Evolutionary conservation across 306 rosid species (phyloP).

Genomic region (Carpinus fangiana): DNA sequence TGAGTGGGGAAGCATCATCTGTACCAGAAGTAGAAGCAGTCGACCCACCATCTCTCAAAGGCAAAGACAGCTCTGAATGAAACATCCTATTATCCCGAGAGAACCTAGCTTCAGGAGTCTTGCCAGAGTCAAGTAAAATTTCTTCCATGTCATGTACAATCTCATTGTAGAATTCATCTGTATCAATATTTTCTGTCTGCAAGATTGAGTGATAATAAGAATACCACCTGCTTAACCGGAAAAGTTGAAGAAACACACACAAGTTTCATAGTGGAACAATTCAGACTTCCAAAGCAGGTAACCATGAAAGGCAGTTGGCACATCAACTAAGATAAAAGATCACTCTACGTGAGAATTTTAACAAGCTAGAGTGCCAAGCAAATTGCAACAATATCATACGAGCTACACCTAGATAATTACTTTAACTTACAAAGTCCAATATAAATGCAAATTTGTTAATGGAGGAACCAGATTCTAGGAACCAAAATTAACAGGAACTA

Average conservation of each 20-base stretch:
- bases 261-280: background rate
- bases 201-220: constrained; percentile 31
- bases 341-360: background rate
- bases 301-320: background rate
- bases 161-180: constrained; percentile 74
- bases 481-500: background rate
- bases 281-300: constrained; percentile 1
- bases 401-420: no score
- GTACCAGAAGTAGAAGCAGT: constrained; percentile 87
- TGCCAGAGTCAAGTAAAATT: constrained; percentile 77
- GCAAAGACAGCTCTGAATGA: constrained; percentile 53
- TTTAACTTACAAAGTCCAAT: no score
- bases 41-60: constrained; percentile 82
- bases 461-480: background rate
- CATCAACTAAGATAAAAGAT: background rate
- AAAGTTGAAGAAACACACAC: background rate
- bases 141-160: constrained; percentile 97
- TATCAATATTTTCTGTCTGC: constrained; percentile 73
- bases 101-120: constrained; percentile 65
- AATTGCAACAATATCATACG: background rate
- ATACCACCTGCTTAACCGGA: background rate
- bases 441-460: no score
- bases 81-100: constrained; percentile 48
- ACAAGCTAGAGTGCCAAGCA: background rate
- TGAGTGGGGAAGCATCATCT: constrained; percentile 47